phyloP scores from a whole-genome alignment of 139 green algal genomes.

The Zygnema circumcarinatum region DNA sequence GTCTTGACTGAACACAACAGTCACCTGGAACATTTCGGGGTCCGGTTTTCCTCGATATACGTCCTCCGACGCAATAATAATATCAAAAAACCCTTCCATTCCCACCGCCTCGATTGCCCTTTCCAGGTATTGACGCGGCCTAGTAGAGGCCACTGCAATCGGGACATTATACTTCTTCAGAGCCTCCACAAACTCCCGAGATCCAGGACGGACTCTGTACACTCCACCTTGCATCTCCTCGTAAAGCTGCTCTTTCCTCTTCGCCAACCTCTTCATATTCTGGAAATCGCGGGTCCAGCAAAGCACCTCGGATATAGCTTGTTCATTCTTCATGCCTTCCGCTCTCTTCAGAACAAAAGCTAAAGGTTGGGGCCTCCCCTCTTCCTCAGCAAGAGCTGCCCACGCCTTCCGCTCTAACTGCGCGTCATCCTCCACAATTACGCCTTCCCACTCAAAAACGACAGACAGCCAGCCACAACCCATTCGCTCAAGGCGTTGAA shows the following conservation, averaged over 20 bases:
- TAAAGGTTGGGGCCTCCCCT: constrained; percentile 77
- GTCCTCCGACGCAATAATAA: constrained; percentile 82
- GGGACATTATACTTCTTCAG: constrained; percentile 77
- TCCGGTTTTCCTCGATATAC: constrained; percentile 75
- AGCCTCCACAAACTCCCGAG: constrained; percentile 75
- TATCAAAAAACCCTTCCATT: constrained; percentile 74
- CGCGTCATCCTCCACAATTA: constrained; percentile 74
- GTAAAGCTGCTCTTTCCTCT: constrained; percentile 81
- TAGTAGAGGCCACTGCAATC: constrained; percentile 76
- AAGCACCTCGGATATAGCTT: constrained; percentile 86
- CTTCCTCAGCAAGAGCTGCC: constrained; percentile 81
- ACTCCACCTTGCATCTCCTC: constrained; percentile 62
- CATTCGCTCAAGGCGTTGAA: constrained; percentile 76
- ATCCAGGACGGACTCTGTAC: constrained; percentile 28
- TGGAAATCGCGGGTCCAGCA: constrained; percentile 86
- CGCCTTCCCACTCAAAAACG: constrained; percentile 87
- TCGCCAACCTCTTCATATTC: constrained; percentile 72
- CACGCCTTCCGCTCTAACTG: constrained; percentile 71
- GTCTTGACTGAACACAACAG: no score
- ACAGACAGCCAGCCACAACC: constrained; percentile 90
- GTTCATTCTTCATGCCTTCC: constrained; percentile 88
- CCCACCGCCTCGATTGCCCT: constrained; percentile 65
- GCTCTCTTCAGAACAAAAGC: constrained; percentile 73
- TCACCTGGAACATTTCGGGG: constrained; percentile 69
- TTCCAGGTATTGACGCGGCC: constrained; percentile 67